phyloP scores from a whole-genome alignment of 1,284 basidiomycete genomes.

The Ceratobasidium theobromae region DNA sequence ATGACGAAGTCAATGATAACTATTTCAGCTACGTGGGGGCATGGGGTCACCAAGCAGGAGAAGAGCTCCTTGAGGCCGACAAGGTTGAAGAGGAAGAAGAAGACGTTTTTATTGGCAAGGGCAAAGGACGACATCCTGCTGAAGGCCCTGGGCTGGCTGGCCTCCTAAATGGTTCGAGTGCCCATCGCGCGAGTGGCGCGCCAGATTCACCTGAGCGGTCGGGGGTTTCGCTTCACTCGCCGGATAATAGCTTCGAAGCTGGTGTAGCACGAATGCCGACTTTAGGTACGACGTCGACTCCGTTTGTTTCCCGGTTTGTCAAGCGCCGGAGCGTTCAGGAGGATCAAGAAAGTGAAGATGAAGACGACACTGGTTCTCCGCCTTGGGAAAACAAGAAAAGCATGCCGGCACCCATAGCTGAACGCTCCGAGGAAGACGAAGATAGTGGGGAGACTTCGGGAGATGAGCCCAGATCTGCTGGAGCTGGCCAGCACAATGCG shows the following conservation, averaged over 20 bases:
- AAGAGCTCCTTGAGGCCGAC: constrained; percentile 16
- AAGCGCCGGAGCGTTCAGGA: neutral
- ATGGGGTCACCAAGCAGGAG: constrained; percentile 9
- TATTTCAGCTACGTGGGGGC: neutral
- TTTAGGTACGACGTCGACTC: constrained; percentile 14
- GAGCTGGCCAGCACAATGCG: constrained; percentile 9
- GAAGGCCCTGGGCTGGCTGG: constrained; percentile 15
- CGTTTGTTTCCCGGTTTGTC: neutral
- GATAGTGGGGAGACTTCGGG: neutral
- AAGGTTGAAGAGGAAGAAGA: constrained; percentile 15
- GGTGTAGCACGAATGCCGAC: constrained; percentile 20
- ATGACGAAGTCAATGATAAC: constrained; percentile 2
- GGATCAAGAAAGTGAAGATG: neutral
- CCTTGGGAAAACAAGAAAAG: neutral
- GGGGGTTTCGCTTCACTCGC: neutral
- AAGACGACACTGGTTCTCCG: neutral
- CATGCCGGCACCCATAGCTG: neutral
- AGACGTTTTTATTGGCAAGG: constrained; percentile 13
- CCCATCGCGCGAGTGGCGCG: neutral
- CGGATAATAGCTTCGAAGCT: constrained; percentile 25
- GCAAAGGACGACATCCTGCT: constrained; percentile 24
- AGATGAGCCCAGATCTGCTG: neutral
- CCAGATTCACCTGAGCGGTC: neutral
- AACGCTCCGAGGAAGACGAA: neutral
- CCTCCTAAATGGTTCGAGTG: neutral